Conservation (phyloP, 345 rosid species). For the Capsella bursapastoris region DNA sequence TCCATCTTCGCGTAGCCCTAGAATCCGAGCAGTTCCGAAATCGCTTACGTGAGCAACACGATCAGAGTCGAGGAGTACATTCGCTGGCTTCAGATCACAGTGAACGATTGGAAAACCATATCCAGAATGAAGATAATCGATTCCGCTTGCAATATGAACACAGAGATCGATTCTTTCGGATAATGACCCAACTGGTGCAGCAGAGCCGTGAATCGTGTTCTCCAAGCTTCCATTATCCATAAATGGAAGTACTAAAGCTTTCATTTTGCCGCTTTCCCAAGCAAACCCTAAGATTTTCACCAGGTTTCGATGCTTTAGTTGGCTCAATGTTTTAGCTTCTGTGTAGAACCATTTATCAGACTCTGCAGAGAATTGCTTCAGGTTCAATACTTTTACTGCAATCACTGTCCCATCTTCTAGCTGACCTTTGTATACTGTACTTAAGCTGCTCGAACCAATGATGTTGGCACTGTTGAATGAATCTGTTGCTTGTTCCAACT, state of each 20-base stretch:
- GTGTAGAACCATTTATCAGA: conserved; percentile 75
- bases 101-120: conserved; percentile 78
- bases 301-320: conserved; percentile 73
- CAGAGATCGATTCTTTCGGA: conserved; percentile 58
- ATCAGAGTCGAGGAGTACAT: conserved; percentile 67
- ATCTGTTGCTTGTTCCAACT: conserved; percentile 66
- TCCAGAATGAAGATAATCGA: conserved; percentile 82
- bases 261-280: conserved; percentile 83
- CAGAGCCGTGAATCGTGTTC: conserved; percentile 53
- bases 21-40: conserved; percentile 91
- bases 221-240: conserved; percentile 89
- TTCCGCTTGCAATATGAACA: conserved; percentile 62
- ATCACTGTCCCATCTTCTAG: conserved; percentile 62
- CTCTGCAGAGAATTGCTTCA: conserved; percentile 68
- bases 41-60: conserved; percentile 87
- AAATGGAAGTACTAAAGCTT: conserved; percentile 74
- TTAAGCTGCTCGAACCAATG: conserved; percentile 75
- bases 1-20: conserved; percentile 63
- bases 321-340: conserved; percentile 74
- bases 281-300: conserved; percentile 83
- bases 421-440: conserved; percentile 80
- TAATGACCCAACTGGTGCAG: conserved; percentile 50
- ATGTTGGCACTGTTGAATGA: conserved; percentile 60
- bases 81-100: conserved; percentile 89
- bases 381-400: conserved; percentile 78